Percentiles rank a stretch among this genome's conserved stretches.
phyloP scores from a whole-genome alignment of 1,284 basidiomycete species.

The Ustilago tritici region DNA sequence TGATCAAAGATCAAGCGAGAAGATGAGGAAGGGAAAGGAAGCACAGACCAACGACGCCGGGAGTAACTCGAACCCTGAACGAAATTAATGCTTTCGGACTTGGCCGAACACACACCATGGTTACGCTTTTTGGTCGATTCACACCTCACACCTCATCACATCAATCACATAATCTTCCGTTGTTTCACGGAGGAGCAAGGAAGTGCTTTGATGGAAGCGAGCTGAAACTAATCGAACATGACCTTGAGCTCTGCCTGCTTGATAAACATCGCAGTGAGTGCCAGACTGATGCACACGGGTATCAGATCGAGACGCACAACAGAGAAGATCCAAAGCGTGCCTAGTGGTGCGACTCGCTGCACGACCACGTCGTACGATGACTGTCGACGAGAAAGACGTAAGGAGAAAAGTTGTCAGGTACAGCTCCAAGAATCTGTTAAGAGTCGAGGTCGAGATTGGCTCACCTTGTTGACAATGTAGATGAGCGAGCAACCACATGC shows the following conservation, averaged over 20 bases:
- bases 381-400: slow-evolving; percentile 14
- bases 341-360: slow-evolving; percentile 67
- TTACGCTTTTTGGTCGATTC: too few relatives aligned
- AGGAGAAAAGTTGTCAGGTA: not conserved
- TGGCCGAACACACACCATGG: slow-evolving; percentile 14
- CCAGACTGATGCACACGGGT: slow-evolving; percentile 61
- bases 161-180: not conserved
- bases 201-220: not conserved
- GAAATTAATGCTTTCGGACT: slow-evolving; percentile 20
- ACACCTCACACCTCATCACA: not conserved
- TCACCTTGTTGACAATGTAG: slow-evolving; percentile 63
- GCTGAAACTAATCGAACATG: slow-evolving; percentile 30
- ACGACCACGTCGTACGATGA: slow-evolving; percentile 63
- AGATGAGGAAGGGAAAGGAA: slow-evolving; percentile 1
- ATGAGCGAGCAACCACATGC: slow-evolving; percentile 54
- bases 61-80: slow-evolving; percentile 15
- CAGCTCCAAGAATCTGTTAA: not conserved
- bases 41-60: slow-evolving; percentile 29
- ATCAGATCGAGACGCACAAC: slow-evolving; percentile 67
- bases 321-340: slow-evolving; percentile 69
- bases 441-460: slow-evolving; percentile 8
- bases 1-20: not conserved
- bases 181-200: not conserved
- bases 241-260: slow-evolving; percentile 31
- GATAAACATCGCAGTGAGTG: slow-evolving; percentile 54